phyloP scores from a whole-genome alignment of 2,329 filamentous ascomycete genomes.

The Diplodia mutila region DNA sequence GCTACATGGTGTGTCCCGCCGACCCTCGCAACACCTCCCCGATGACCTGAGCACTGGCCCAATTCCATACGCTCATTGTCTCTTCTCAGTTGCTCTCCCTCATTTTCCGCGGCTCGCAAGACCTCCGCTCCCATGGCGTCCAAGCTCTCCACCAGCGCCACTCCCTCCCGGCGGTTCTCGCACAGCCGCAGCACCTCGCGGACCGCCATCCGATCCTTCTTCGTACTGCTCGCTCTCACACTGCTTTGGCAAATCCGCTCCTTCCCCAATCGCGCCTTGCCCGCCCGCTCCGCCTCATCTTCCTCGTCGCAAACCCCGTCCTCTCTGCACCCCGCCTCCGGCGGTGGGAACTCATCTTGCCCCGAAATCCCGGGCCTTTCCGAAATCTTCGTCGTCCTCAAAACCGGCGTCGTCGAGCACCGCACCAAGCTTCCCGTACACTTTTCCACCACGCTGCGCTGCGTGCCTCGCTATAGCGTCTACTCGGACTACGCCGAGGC shows the following conservation, averaged over 20 bases:
- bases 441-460: constrained; percentile 41
- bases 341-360: neutral
- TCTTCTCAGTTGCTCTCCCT: neutral
- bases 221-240: neutral
- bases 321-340: neutral
- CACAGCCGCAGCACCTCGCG: neutral
- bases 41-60: neutral
- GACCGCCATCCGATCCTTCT: constrained; percentile 4
- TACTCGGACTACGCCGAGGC: constrained; percentile 45
- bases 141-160: neutral
- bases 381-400: constrained; percentile 60
- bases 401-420: constrained; percentile 63
- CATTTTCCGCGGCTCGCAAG: neutral
- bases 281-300: neutral
- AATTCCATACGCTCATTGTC: neutral
- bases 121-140: neutral
- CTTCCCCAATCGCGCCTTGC: neutral
- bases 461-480: constrained; percentile 40
- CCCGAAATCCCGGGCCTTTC: constrained; percentile 42
- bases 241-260: constrained; percentile 14
- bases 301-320: neutral
- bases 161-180: neutral
- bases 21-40: neutral
- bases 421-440: constrained; percentile 56
- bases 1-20: neutral